phyloP scores from a whole-genome alignment of 345 rosid genomes.

The Salix suchowensis region DNA sequence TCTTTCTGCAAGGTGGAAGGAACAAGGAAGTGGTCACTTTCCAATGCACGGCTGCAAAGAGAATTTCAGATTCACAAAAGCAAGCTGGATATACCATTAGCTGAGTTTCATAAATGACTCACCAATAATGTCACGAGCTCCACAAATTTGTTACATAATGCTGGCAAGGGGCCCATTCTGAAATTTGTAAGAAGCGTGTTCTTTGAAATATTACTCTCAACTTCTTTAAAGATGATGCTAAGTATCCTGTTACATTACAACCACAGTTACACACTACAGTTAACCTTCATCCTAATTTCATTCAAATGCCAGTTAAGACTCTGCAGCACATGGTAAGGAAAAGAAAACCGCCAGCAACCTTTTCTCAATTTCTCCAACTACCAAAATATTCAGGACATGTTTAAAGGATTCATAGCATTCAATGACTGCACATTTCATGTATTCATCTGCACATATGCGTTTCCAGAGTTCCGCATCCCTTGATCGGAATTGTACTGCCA shows the following conservation, averaged over 20 bases:
- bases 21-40: background rate
- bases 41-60: background rate
- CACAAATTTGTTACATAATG: conserved; percentile 71
- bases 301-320: background rate
- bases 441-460: conserved; percentile 90
- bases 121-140: conserved; percentile 89
- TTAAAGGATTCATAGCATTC: conserved; percentile 96
- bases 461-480: conserved; percentile 91
- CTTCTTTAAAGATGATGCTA: conserved; percentile 79
- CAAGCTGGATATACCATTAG: background rate
- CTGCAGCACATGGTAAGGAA: background rate
- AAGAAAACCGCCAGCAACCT: conserved; percentile 42
- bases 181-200: conserved; percentile 77
- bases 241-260: conserved; percentile 58
- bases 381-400: conserved; percentile 65
- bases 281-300: background rate
- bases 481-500: conserved; percentile 81
- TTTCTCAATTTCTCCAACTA: conserved; percentile 91
- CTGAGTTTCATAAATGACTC: conserved; percentile 28
- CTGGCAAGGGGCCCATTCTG: conserved; percentile 76
- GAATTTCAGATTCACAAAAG: conserved; percentile 3
- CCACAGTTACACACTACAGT: background rate
- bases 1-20: conserved; percentile 65
- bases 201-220: conserved; percentile 81
- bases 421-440: conserved; percentile 95